Conservation (phyloP, 371 early-diverging fungal species). For the Rhizopus delemar region DNA sequence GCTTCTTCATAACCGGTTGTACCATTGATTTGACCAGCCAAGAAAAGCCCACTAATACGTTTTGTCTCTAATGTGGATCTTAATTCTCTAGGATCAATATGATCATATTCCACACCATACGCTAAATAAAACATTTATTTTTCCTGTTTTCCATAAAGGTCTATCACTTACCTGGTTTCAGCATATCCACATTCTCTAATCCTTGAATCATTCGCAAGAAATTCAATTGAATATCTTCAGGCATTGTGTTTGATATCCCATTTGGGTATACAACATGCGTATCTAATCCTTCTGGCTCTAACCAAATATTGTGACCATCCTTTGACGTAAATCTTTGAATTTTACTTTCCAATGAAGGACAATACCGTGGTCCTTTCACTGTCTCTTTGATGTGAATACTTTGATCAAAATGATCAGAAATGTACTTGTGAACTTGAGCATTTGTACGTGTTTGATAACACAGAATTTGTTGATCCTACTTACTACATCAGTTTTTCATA, state of each 20-base stretch:
- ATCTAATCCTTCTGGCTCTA: slow-evolving; percentile 80
- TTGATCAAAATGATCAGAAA: slow-evolving; percentile 72
- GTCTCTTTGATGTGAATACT: slow-evolving; percentile 85
- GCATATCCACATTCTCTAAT: slow-evolving; percentile 76
- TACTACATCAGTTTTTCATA: too few species aligned
- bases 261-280: slow-evolving; percentile 79
- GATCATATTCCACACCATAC: slow-evolving; percentile 87
- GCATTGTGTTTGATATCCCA: slow-evolving; percentile 84
- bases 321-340: slow-evolving; percentile 73
- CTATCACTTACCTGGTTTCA: slow-evolving; percentile 56
- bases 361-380: slow-evolving; percentile 85
- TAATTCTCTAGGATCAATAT: slow-evolving; percentile 83
- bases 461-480: slow-evolving; percentile 60
- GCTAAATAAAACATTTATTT: slow-evolving; percentile 22
- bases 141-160: neutral
- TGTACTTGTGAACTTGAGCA: slow-evolving; percentile 65
- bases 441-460: slow-evolving; percentile 84
- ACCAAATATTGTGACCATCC: slow-evolving; percentile 73
- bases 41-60: slow-evolving; percentile 73
- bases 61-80: slow-evolving; percentile 78
- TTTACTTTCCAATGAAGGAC: slow-evolving; percentile 85
- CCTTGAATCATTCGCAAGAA: slow-evolving; percentile 77
- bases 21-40: slow-evolving; percentile 90
- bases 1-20: slow-evolving; percentile 91
- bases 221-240: slow-evolving; percentile 73